A percentile compares a stretch with the other conserved stretches of the same genome.
These are phyloP conservation scores for Lolium rigidum DNA, from an alignment of 176 grass and related monocot genomes.

Conservation along the genomic window DNA sequence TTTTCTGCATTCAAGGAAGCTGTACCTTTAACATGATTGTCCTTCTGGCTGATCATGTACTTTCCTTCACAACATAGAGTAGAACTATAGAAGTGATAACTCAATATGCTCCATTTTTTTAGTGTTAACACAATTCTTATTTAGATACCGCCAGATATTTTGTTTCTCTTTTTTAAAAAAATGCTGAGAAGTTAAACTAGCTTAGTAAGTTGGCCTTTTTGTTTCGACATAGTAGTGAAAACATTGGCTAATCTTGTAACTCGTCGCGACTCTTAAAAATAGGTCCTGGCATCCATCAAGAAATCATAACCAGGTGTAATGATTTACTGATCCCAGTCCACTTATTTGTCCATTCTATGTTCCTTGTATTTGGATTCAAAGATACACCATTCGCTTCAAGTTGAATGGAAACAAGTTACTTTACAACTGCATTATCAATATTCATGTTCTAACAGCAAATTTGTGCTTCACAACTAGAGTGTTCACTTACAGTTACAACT, in stretches of 20 bases:
- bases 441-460: neutral
- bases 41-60: neutral
- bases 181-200: neutral
- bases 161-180: neutral
- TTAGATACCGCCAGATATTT: neutral
- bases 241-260: neutral
- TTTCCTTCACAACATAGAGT: neutral
- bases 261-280: slow-evolving; percentile 15
- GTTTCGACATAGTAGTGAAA: neutral
- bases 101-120: slow-evolving; percentile 10
- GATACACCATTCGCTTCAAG: slow-evolving; percentile 2
- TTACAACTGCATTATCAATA: neutral
- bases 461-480: slow-evolving; percentile 10
- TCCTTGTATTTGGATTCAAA: neutral
- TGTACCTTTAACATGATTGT: neutral
- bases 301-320: slow-evolving; percentile 28
- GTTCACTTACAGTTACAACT: neutral
- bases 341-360: neutral
- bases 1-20: neutral
- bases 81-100: neutral
- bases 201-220: neutral
- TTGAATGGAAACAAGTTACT: neutral
- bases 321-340: slow-evolving; percentile 8
- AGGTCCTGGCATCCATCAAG: slow-evolving; percentile 8
- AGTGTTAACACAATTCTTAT: neutral